Evolutionary conservation across 139 green algal species (phyloP).

Genomic region (Desmodesmus armatus): DNA sequence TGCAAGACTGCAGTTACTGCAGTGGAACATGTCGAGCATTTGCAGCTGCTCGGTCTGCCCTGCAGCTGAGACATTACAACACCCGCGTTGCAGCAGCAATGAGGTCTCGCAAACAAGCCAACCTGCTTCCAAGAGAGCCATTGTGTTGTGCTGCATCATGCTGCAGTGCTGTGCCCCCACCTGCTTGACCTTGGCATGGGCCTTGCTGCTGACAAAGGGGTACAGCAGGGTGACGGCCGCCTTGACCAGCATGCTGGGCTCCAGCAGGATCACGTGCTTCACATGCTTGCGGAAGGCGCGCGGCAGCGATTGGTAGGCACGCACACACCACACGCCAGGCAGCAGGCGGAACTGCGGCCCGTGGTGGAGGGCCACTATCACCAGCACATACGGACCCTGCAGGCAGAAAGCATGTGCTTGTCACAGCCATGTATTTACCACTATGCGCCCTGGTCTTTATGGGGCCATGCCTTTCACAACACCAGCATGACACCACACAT

Average conservation of each 20-base stretch:
- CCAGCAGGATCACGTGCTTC: constrained; percentile 80
- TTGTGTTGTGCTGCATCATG: not conserved
- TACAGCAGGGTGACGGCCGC: constrained; percentile 70
- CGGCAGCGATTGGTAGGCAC: constrained; percentile 67
- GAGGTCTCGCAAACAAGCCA: no score
- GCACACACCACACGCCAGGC: constrained; percentile 72
- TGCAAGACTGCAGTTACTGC: no score
- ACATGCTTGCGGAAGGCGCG: constrained; percentile 86
- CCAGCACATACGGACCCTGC: constrained; percentile 56
- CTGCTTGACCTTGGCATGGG: constrained; percentile 74
- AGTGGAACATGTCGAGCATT: no score
- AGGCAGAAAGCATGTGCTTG: not conserved
- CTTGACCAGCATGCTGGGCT: constrained; percentile 68
- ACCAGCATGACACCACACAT: no score
- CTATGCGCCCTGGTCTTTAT: no score
- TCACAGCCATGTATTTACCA: not conserved
- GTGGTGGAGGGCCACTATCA: constrained; percentile 46
- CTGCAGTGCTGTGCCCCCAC: constrained; percentile 25
- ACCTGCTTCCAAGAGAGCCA: no score
- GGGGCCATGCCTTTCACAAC: no score
- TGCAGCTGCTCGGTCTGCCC: not conserved
- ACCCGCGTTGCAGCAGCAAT: not conserved
- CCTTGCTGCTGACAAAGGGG: constrained; percentile 78
- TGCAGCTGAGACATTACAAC: not conserved
- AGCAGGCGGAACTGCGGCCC: constrained; percentile 52